phyloP scores from a whole-genome alignment of 164 flowering plant genomes.

The Stephania japonica region DNA sequence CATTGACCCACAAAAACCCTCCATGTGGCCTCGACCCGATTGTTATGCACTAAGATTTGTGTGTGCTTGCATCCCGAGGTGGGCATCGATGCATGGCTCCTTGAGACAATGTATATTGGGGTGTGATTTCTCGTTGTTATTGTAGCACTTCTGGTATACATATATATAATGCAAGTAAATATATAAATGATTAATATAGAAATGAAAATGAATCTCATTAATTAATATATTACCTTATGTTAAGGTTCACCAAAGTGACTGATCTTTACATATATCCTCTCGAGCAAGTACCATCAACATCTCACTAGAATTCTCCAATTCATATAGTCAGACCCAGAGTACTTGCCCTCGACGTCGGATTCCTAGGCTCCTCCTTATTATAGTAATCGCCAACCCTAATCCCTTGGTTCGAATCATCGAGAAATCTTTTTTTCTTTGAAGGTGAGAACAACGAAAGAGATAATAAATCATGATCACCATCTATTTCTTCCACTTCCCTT shows the following conservation, averaged over 20 bases:
- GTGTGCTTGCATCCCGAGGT: too few relatives aligned
- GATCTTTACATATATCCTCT: slow-evolving; percentile 5
- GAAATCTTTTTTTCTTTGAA: slow-evolving; percentile 28
- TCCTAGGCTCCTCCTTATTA: slow-evolving; percentile 23
- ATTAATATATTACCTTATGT: neutral
- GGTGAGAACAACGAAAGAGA: slow-evolving; percentile 38
- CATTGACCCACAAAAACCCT: too few relatives aligned
- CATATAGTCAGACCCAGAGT: slow-evolving; percentile 91
- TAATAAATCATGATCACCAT: slow-evolving; percentile 29
- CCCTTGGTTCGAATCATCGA: neutral
- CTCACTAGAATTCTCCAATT: slow-evolving; percentile 67
- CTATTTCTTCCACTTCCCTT: slow-evolving; percentile 15
- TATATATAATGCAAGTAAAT: too few relatives aligned
- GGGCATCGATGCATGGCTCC: too few relatives aligned
- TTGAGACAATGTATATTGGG: too few relatives aligned
- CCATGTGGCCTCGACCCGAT: too few relatives aligned
- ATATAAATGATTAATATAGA: too few relatives aligned
- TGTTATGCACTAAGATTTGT: too few relatives aligned
- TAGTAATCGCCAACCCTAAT: neutral
- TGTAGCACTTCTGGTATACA: too few relatives aligned
- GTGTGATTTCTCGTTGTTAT: too few relatives aligned
- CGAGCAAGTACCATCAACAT: slow-evolving; percentile 61
- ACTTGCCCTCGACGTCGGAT: slow-evolving; percentile 42
- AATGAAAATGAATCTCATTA: neutral
- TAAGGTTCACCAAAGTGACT: neutral